A percentile compares a stretch with the other conserved stretches of the same genome.
phyloP scores from a whole-genome alignment of 1,139 yeast genomes.

The Geotrichum citri-aurantii region DNA sequence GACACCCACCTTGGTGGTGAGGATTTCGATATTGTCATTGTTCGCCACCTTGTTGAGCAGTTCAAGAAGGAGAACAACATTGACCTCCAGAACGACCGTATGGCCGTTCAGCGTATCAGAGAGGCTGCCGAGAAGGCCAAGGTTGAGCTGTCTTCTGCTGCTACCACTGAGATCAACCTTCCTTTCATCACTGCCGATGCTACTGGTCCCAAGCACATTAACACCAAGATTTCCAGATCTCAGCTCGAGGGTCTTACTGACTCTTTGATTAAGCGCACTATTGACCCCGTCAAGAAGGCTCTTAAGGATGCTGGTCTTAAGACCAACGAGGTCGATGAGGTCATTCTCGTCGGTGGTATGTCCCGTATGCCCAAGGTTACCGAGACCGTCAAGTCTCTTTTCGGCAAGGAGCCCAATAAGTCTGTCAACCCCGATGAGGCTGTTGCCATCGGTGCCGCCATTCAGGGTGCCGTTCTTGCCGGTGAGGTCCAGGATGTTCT shows the following conservation, averaged over 20 bases:
- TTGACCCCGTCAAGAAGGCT: slow-evolving; percentile 98
- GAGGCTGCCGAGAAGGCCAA: slow-evolving; percentile 99
- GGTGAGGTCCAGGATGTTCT: slow-evolving; percentile 97
- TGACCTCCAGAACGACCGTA: slow-evolving; percentile 85
- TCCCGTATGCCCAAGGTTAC: slow-evolving; percentile 99
- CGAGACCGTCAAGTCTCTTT: slow-evolving; percentile 88
- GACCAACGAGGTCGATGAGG: slow-evolving; percentile 87
- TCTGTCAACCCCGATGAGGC: slow-evolving; percentile 99
- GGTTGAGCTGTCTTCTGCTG: slow-evolving; percentile 93
- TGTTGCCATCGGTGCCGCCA: slow-evolving; percentile 99
- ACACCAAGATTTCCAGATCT: slow-evolving; percentile 86
- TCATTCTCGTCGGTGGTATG: slow-evolving; percentile 99
- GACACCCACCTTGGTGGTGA: slow-evolving; percentile 91
- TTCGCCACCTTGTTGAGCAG: slow-evolving; percentile 82
- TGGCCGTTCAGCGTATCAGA: slow-evolving; percentile 99
- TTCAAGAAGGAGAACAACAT: slow-evolving; percentile 92
- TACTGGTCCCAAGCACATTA: slow-evolving; percentile 96
- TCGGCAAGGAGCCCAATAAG: slow-evolving; percentile 95
- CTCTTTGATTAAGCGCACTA: slow-evolving; percentile 82
- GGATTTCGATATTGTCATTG: slow-evolving; percentile 73
- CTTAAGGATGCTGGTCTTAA: slow-evolving; percentile 89
- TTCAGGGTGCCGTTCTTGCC: slow-evolving; percentile 97
- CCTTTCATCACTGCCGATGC: slow-evolving; percentile 96
- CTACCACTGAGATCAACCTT: slow-evolving; percentile 88
- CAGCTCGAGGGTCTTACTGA: slow-evolving; percentile 92